A percentile compares a stretch with the other conserved stretches of the same genome.
phyloP scores from a whole-genome alignment of 768 basidiomycete species.

The Tulasnella sp. region DNA sequence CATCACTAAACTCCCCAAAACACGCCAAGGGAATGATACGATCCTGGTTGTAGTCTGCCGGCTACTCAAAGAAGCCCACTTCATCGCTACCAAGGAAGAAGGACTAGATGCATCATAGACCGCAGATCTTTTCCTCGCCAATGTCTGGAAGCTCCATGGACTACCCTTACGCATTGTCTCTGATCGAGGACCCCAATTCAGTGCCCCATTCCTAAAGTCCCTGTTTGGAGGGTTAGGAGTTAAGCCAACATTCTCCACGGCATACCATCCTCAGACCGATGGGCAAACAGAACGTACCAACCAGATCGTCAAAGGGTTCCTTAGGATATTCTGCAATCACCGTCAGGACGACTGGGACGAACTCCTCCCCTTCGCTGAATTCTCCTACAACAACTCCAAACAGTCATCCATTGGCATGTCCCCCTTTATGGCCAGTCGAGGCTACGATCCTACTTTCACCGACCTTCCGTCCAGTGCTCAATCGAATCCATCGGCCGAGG shows the following conservation, averaged over 20 bases:
- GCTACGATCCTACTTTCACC: background rate
- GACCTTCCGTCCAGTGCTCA: no score
- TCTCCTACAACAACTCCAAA: background rate
- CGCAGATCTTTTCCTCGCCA: constrained; percentile 41
- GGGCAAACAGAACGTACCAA: constrained; percentile 34
- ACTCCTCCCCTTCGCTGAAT: background rate
- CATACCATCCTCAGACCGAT: no score
- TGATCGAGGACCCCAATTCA: no score
- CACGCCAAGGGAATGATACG: no score
- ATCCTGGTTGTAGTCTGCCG: background rate
- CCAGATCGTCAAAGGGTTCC: constrained; percentile 28
- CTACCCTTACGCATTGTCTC: background rate
- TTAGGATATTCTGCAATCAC: background rate
- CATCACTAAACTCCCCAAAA: no score
- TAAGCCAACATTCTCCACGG: no score
- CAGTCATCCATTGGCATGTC: background rate
- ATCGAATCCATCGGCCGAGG: background rate
- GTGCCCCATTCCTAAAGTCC: background rate
- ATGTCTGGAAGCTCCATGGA: constrained; percentile 37
- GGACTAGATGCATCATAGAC: constrained; percentile 38
- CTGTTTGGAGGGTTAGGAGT: background rate
- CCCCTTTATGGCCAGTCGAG: background rate
- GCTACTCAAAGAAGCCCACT: background rate
- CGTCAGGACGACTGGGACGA: constrained; percentile 1
- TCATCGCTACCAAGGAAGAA: background rate